These are phyloP conservation scores for Raphanus raphanistrum DNA, from an alignment of 345 rosid species.

Conservation along the genomic window DNA sequence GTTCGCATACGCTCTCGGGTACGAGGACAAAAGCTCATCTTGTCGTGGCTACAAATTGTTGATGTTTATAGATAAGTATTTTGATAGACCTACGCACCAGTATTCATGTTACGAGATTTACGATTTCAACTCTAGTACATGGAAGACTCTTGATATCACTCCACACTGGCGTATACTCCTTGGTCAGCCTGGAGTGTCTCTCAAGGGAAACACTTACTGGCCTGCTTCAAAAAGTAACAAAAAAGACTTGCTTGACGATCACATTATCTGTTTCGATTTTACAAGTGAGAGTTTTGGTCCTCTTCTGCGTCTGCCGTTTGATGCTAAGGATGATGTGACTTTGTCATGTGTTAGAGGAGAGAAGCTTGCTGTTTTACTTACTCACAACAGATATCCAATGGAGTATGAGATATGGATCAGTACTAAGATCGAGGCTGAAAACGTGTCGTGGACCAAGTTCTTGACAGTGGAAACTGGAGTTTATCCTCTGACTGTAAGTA, in stretches of 20 bases:
- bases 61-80: not conserved
- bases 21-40: not conserved
- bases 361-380: too few relatives aligned
- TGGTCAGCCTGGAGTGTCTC: not conserved
- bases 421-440: not conserved
- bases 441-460: not conserved
- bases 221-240: not conserved
- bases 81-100: not conserved
- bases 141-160: not conserved
- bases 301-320: too few relatives aligned
- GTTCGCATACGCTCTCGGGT: slow-evolving; percentile 2
- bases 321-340: too few relatives aligned
- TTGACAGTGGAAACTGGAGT: not conserved
- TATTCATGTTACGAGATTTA: not conserved
- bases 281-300: too few relatives aligned
- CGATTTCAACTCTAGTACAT: not conserved
- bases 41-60: not conserved
- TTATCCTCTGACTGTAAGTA: too few relatives aligned
- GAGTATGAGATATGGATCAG: not conserved
- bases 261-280: too few relatives aligned
- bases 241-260: too few relatives aligned
- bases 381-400: too few relatives aligned
- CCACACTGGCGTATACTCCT: not conserved
- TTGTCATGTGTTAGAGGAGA: too few relatives aligned
- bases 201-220: slow-evolving; percentile 1